Conservation (phyloP, 2,329 filamentous ascomycete genomes). For the Claviceps fusiformis region DNA sequence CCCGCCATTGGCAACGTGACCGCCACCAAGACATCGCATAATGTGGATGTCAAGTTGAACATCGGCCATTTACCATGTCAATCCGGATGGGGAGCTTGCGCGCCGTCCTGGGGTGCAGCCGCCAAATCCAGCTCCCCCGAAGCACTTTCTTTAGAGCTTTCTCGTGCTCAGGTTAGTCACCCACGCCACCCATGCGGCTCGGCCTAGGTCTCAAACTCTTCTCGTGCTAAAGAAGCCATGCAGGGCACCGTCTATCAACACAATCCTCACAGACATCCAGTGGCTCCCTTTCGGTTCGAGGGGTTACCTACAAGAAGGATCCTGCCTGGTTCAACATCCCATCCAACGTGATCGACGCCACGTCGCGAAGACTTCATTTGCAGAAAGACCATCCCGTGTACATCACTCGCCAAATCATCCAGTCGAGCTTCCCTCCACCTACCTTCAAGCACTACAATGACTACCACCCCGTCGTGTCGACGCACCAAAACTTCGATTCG, state of each 20-base stretch:
- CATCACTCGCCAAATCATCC: slow-evolving; percentile 85
- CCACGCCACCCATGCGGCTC: not conserved
- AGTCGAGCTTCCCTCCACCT: slow-evolving; percentile 67
- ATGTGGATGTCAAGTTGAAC: not conserved
- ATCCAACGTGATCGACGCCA: slow-evolving; percentile 56
- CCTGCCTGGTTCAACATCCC: slow-evolving; percentile 74
- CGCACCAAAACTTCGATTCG: slow-evolving; percentile 90
- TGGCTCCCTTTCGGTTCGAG: slow-evolving; percentile 34
- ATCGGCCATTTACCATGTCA: slow-evolving; percentile 10
- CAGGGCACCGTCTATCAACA: not conserved
- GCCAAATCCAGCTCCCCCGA: slow-evolving; percentile 9
- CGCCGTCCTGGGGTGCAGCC: slow-evolving; percentile 14
- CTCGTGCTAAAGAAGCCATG: not conserved
- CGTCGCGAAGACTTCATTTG: slow-evolving; percentile 74
- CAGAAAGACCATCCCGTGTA: slow-evolving; percentile 77
- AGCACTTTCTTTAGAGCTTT: not conserved
- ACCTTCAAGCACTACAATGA: slow-evolving; percentile 65
- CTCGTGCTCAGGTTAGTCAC: slow-evolving; percentile 5
- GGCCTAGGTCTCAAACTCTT: not conserved
- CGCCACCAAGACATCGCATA: not conserved
- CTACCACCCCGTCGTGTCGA: slow-evolving; percentile 71
- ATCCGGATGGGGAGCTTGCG: slow-evolving; percentile 13
- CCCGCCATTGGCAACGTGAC: not conserved
- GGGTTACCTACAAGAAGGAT: slow-evolving; percentile 53
- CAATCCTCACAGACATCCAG: not conserved